Percentiles rank a stretch among this genome's conserved stretches.
These are phyloP conservation scores for Trichoderma erinaceum DNA, from an alignment of 495 filamentous ascomycete species.

Conservation along the genomic window DNA sequence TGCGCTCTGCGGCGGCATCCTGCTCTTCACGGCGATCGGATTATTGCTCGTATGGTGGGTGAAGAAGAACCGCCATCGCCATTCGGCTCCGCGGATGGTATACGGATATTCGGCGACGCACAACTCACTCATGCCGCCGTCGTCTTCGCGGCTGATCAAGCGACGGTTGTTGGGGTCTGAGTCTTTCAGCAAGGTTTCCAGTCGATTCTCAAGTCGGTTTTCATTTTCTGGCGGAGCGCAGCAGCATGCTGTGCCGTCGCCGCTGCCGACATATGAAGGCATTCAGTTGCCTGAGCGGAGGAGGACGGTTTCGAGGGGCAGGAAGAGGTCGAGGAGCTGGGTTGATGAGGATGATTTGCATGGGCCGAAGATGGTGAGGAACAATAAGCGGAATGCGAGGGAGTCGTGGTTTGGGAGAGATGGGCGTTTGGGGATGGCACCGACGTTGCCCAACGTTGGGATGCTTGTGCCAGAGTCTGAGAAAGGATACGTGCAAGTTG, in stretches of 20 bases:
- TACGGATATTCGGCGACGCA: neutral
- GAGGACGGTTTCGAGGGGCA: neutral
- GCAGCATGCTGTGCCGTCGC: neutral
- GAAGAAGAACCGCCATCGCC: neutral
- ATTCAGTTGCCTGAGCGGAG: neutral
- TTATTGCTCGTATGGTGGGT: conserved; percentile 13
- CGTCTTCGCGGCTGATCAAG: conserved; percentile 6
- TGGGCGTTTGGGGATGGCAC: neutral
- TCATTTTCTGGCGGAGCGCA: neutral
- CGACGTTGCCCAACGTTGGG: conserved; percentile 1
- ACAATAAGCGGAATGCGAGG: neutral
- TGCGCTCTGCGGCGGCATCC: conserved; percentile 14
- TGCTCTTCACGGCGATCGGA: conserved; percentile 11
- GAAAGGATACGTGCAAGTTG: neutral
- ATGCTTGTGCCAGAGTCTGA: neutral
- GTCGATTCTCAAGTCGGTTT: neutral
- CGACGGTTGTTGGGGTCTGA: neutral
- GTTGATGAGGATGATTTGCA: conserved; percentile 12
- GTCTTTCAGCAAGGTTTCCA: conserved; percentile 9
- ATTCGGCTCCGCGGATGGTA: neutral
- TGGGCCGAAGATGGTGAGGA: neutral
- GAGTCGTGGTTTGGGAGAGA: conserved; percentile 5
- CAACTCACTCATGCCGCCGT: neutral
- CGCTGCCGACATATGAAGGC: conserved; percentile 4
- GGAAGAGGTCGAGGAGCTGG: conserved; percentile 12